Percentiles rank a stretch among this genome's conserved stretches.
Conservation (phyloP, 2,329 filamentous ascomycete species). For the Botrytis cinerea region DNA sequence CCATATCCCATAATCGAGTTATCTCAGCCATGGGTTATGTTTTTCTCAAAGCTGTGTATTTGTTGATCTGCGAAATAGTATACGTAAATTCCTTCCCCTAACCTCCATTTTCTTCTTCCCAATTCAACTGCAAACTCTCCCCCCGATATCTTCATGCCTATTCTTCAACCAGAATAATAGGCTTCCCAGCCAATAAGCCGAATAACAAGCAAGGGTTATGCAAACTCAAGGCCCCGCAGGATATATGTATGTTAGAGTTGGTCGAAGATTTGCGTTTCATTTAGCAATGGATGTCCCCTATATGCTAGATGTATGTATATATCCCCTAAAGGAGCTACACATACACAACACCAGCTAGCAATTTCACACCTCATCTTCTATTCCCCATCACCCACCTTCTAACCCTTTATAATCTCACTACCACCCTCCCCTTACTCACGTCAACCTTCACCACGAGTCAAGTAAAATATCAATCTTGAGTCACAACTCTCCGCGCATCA, state of each 20-base stretch:
- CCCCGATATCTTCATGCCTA: background rate
- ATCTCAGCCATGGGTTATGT: accelerated
- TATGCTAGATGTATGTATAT: background rate
- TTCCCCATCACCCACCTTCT: background rate
- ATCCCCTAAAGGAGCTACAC: background rate
- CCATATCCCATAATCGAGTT: background rate
- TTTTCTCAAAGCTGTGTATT: background rate
- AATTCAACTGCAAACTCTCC: background rate
- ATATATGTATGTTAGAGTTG: background rate
- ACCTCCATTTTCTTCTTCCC: background rate
- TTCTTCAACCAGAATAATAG: background rate
- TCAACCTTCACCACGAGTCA: background rate
- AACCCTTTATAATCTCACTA: background rate
- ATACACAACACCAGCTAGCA: background rate
- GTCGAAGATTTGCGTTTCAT: background rate
- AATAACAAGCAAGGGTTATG: background rate
- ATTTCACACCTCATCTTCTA: background rate
- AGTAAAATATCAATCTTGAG: background rate
- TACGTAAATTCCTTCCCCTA: background rate
- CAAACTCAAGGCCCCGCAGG: background rate
- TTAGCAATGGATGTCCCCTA: background rate
- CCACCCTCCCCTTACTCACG: background rate
- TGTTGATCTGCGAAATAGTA: background rate
- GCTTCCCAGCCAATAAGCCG: background rate
- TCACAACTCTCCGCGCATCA: background rate